These are phyloP conservation scores for Tetracladium marchalianum DNA, from an alignment of 495 filamentous ascomycete genomes.

Conservation along the genomic window DNA sequence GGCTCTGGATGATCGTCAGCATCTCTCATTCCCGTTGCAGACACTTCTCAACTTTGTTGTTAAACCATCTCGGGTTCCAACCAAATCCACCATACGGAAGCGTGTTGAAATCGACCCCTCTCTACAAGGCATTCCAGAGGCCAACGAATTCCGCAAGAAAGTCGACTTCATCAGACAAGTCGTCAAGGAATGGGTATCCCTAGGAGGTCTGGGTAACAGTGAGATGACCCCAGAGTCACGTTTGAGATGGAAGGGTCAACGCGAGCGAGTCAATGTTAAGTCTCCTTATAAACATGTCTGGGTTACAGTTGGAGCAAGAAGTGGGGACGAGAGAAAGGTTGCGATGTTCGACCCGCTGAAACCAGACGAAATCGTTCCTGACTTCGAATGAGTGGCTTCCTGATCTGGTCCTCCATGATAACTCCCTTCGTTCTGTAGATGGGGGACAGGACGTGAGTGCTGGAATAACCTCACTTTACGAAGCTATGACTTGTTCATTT, in stretches of 20 bases:
- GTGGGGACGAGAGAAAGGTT: conserved; percentile 52
- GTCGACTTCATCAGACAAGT: conserved; percentile 63
- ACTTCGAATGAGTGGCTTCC: conserved; percentile 27
- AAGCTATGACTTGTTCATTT: too few species aligned
- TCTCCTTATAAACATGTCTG: conserved; percentile 62
- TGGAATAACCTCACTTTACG: too few species aligned
- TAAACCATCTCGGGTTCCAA: conserved; percentile 29
- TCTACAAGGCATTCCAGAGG: conserved; percentile 53
- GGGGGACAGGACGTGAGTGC: too few species aligned
- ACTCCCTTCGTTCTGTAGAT: too few species aligned
- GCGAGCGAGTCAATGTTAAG: conserved; percentile 51
- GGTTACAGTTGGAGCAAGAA: conserved; percentile 71
- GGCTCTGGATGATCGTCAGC: conserved; percentile 48
- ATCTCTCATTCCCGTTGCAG: conserved; percentile 52
- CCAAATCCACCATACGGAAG: conserved; percentile 29
- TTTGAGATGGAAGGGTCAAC: conserved; percentile 57
- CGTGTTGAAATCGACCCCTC: conserved; percentile 45
- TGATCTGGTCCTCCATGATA: neutral
- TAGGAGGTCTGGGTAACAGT: conserved; percentile 58
- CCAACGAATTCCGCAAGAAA: conserved; percentile 74
- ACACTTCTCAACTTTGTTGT: conserved; percentile 43
- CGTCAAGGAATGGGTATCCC: conserved; percentile 60
- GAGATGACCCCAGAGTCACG: conserved; percentile 37
- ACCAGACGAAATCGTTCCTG: conserved; percentile 33
- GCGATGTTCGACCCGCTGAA: conserved; percentile 41